Conservation (phyloP, 805 yeast genomes). For the Candida adriatica region DNA sequence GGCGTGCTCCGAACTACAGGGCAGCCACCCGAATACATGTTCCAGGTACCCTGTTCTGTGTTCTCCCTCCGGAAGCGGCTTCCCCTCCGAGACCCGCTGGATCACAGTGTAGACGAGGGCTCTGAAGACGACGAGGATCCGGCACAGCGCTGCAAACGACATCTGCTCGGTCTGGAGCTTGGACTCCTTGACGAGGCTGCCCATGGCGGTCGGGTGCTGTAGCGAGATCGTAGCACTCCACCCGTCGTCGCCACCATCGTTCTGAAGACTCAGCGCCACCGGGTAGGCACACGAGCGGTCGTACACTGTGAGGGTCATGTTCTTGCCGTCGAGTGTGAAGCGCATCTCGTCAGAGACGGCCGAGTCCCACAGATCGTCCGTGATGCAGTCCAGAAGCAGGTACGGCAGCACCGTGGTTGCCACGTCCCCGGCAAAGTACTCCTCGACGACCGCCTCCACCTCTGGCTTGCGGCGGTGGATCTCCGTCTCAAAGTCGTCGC, state of each 20-base stretch:
- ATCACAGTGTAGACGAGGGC: conserved; percentile 1
- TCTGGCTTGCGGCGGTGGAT: background rate
- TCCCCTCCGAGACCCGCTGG: background rate
- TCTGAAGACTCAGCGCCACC: background rate
- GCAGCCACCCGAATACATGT: background rate
- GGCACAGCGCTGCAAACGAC: conserved; percentile 1
- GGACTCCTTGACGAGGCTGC: background rate
- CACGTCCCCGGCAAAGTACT: conserved; percentile 1
- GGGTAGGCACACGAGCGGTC: conserved; percentile 1
- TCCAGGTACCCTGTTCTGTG: background rate
- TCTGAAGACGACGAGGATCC: conserved; percentile 1
- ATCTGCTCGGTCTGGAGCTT: background rate
- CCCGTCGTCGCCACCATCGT: conserved; percentile 1
- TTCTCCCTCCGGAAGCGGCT: background rate
- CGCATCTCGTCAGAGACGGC: conserved; percentile 1
- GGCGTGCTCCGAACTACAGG: background rate
- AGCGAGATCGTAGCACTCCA: conserved; percentile 1
- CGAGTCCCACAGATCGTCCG: conserved; percentile 3
- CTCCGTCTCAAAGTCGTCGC: conserved; percentile 1
- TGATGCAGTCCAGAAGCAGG: conserved; percentile 2
- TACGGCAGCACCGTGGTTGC: conserved; percentile 3
- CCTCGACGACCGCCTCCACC: background rate
- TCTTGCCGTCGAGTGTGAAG: conserved; percentile 2
- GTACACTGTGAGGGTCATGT: conserved; percentile 1
- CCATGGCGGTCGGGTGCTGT: background rate